Base-by-base conservation (phyloP, 2,329 filamentous ascomycete species). In the Beauveria scarabaeidicola region DNA sequence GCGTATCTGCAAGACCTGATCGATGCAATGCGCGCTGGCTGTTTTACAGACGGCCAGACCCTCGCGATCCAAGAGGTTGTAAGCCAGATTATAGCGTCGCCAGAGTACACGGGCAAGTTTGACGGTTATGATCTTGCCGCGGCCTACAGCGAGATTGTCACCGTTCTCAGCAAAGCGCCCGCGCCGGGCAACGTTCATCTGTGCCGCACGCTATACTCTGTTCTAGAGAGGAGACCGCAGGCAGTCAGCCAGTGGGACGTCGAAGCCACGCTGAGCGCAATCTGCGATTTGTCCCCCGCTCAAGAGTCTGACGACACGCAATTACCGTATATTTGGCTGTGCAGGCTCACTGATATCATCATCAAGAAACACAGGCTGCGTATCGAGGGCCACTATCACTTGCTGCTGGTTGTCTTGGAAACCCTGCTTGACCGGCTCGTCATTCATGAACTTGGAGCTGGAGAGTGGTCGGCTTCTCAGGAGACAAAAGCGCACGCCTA, bases 331-430 rank as follows among this genome's bases (percentile, higher is more conserved):
- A 67, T 73, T 1, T 72, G 72, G 66, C 70, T 82, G 17, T 85
- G 79, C 71, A 77, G 75, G 57, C 73, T 87, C 9, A 72, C 83
- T 21, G 81, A 83, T 58, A 72, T 76, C 23, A 72, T 87, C 41
- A 79, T 87, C 67, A 79, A 79, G 66, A 81, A 82, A 52, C 82
- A 87, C 68, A 76, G 84, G 5, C 75, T 83, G 47, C 82, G 84
- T 10, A 74, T 87, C 1, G 80, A 85, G 64, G 83, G 83, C 2
- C 84, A 84, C 63, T 83, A 84, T 65, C 84, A 85, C 66, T 72
- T 86, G 48, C 74, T 86, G 5, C 70, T 85, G 51, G 71, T 77
- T 40, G 71, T 77, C 2, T 72, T 87, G 61, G 80, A 85, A 64
- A 71, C 78, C 3, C 78, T 87, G n/a, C 75, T 87, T 40, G 72